Base-by-base conservation (phyloP, 2,329 filamentous ascomycete genomes). In the Monilinia fructigena region DNA sequence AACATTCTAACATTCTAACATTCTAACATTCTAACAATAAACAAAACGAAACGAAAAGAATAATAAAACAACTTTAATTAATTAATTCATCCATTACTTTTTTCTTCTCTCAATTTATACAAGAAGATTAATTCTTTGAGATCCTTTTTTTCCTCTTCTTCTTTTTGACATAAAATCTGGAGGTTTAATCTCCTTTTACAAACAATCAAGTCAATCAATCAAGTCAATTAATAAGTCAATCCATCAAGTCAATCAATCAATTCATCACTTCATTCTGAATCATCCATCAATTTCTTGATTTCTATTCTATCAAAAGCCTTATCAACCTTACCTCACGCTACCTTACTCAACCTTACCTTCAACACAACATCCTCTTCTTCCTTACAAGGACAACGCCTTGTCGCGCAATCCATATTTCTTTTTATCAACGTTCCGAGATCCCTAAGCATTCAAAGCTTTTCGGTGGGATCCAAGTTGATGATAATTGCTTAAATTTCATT, bases 401-500 rank as follows among this genome's bases (percentile, higher is more conserved):
- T 65, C 55, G 45, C 66, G 40, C 63, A 66, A 52, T 45, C 53
- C 45, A 56, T 42, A 16, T 35, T 59, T 40, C 55, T 58, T 42
- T 40, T 45, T 42, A 65, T 7, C 20, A 8, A 18, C 45, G 1
- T 70, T 68, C 69, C 69, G 68, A 50, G 63, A 58, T 63, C 63
- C 42, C 52, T 54, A 68, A 62, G 23, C 48, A 54, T 16, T 54
- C 58, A 20, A 60, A 60, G 45, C 58, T 60, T 60, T 60, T 50
- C n/a, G 63, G 54, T 66, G 52, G 66, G 66, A 55, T 53, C 50
- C 56, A 42, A 66, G 63, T 70, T 63, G 53, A 71, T 72, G 70
- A 72, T 59, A 70, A 60, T 55, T 68, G 63, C 69, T 68, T 68
- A 69, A 64, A 60, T 63, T 55, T 65, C 62, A 63, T 66, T 56